Base-by-base conservation (phyloP, 345 rosid genomes). In the Atalantia buxifolia region DNA sequence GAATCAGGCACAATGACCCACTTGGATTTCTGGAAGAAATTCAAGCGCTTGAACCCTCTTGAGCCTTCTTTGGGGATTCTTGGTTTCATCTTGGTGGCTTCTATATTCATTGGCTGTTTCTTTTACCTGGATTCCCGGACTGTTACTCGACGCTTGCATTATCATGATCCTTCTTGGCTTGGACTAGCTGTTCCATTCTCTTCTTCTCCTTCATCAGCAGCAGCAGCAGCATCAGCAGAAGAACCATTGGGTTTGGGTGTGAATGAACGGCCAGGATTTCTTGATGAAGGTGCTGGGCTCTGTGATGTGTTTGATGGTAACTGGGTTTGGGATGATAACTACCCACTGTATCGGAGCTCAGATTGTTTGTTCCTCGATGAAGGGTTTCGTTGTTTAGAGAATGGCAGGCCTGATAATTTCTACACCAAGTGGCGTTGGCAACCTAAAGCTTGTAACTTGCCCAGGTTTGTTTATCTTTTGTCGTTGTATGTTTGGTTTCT, bases 341-440 rank as follows among this genome's bases (percentile, higher is more conserved):
- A 92, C 77, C 95, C 95, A 9, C 63, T 90, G 64, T 92, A 92
- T 70, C 84, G 85, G 65, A 92, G 92, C 77, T 82, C 78, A 69
- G 85, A 88, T 78, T 92, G 95, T 57, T 81, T 78, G 33, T 87
- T 85, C 76, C 31, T 85, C 0, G 95, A 92, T 81, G 28, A 5
- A 53, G 93, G 92, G 59, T 91, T 92, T 78, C 87, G 93, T 75
- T 92, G 95, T 71, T 75, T 81, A 22, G 93, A 92, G 82, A 92
- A 87, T 84, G 92, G 95, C 5, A 83, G 95, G 82, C 93, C 91
- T 48, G 95, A 92, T 81, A 78, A 76, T 83, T 92, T 80, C 83
- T 90, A 73, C 86, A 88, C 92, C 74, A 90, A 92, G 83, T 92
- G 93, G 96, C 89, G 96, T 28, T 92, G 96, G 96, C 96, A 88